Conservation (phyloP, 176 grass and related monocot species). For the Oryza rufipogon region DNA sequence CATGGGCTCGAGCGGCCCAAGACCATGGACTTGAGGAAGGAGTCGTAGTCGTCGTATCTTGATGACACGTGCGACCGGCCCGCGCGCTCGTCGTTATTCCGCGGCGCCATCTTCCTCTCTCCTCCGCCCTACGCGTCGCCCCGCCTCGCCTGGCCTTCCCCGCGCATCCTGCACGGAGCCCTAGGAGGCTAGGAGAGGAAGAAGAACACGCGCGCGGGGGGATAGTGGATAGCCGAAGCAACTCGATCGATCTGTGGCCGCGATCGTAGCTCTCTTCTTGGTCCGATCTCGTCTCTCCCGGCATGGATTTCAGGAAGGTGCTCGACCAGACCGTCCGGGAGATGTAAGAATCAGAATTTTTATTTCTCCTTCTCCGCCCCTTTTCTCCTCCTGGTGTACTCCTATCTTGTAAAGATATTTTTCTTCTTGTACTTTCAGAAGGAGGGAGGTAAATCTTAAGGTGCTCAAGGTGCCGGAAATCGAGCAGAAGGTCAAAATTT, state of each 20-base stretch:
- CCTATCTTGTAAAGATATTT: not conserved
- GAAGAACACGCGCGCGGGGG: not conserved
- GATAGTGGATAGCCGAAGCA: not conserved
- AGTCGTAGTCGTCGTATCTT: not conserved
- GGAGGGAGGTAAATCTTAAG: constrained; percentile 86
- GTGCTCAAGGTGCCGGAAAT: constrained; percentile 87
- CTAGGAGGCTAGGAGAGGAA: constrained; percentile 23
- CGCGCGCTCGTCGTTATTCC: not conserved
- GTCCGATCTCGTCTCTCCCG: not conserved
- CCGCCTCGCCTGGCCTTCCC: not conserved
- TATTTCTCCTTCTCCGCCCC: not conserved
- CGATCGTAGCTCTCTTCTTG: constrained; percentile 15
- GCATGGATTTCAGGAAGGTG: constrained; percentile 92
- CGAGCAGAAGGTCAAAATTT: constrained; percentile 69
- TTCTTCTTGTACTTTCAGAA: constrained; percentile 44
- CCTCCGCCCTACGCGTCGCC: constrained; percentile 4
- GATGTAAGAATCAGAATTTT: constrained; percentile 54
- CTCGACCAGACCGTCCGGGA: constrained; percentile 80
- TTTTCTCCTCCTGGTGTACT: not conserved
- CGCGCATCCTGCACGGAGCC: constrained; percentile 12
- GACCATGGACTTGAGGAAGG: not conserved
- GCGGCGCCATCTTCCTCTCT: constrained; percentile 23
- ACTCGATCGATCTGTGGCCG: not conserved
- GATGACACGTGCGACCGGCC: constrained; percentile 24
- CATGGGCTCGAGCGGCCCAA: not conserved